Evolutionary conservation across 129 eudicot species (phyloP).

Genomic region (Centaurea solstitialis): DNA sequence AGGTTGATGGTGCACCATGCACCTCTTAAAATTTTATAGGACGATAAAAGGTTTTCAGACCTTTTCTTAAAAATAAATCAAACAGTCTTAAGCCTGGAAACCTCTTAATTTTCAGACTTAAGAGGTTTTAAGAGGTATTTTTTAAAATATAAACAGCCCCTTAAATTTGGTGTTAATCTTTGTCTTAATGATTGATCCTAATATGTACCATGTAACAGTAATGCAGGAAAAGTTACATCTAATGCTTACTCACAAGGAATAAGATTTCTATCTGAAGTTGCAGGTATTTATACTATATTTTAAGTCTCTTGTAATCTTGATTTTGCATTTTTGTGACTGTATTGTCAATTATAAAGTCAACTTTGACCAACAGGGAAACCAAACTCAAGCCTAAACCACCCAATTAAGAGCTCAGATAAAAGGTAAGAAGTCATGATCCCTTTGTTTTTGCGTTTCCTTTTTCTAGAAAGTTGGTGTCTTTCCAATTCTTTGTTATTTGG

Average conservation of each 20-base stretch:
- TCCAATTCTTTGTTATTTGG: neutral
- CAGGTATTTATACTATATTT: constrained; percentile 56
- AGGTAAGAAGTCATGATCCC: constrained; percentile 36
- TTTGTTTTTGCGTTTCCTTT: neutral
- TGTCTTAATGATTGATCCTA: neutral
- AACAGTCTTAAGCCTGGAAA: too few relatives aligned
- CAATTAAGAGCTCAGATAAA: constrained; percentile 39
- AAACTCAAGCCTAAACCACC: constrained; percentile 40
- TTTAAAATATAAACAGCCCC: too few relatives aligned
- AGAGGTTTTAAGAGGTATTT: too few relatives aligned
- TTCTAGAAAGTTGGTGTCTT: neutral
- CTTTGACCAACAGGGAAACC: constrained; percentile 45
- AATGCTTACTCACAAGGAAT: constrained; percentile 79
- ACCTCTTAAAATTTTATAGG: too few relatives aligned
- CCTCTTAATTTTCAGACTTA: too few relatives aligned
- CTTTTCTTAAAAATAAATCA: too few relatives aligned
- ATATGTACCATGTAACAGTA: constrained; percentile 40
- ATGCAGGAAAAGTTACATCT: constrained; percentile 85
- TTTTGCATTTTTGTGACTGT: neutral
- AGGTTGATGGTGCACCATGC: too few relatives aligned
- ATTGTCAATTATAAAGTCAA: neutral
- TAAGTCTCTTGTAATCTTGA: neutral
- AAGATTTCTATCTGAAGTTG: constrained; percentile 70
- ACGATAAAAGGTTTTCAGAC: too few relatives aligned
- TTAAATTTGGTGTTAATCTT: neutral